A percentile compares a stretch with the other conserved stretches of the same genome.
Evolutionary conservation across 2,329 filamentous ascomycete genomes (phyloP).

Genomic region (Epichloe elymi): DNA sequence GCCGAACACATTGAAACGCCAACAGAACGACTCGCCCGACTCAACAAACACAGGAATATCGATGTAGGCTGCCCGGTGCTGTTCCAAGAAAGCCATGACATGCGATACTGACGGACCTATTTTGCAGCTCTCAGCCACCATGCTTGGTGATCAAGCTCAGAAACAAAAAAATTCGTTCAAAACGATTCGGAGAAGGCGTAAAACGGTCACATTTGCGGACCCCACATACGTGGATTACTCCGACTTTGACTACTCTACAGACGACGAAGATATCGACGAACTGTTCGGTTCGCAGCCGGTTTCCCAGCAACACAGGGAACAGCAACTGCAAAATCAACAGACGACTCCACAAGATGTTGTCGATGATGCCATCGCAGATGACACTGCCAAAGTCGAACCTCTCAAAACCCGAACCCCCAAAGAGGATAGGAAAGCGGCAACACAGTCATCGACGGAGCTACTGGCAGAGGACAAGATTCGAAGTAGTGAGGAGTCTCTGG

Average conservation of each 20-base stretch:
- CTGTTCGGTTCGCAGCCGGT: slow-evolving; percentile 22
- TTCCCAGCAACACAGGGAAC: slow-evolving; percentile 18
- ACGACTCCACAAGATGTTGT: slow-evolving; percentile 6
- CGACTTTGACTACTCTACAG: slow-evolving; percentile 72
- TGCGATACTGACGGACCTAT: slow-evolving; percentile 11
- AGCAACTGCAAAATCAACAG: slow-evolving; percentile 18
- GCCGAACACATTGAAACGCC: slow-evolving; percentile 98
- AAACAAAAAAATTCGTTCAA: slow-evolving; percentile 75
- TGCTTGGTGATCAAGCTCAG: slow-evolving; percentile 53
- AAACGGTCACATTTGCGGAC: slow-evolving; percentile 74
- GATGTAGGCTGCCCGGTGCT: slow-evolving; percentile 49
- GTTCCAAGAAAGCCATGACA: background rate
- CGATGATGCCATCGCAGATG: slow-evolving; percentile 29
- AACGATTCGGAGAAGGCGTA: slow-evolving; percentile 71
- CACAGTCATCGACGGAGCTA: slow-evolving; percentile 16
- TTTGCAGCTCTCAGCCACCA: slow-evolving; percentile 43
- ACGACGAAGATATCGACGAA: slow-evolving; percentile 47
- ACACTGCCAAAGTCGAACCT: slow-evolving; percentile 42
- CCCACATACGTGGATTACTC: slow-evolving; percentile 83
- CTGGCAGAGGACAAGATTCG: slow-evolving; percentile 23
- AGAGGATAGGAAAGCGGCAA: slow-evolving; percentile 24
- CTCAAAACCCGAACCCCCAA: slow-evolving; percentile 35
- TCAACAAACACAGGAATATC: slow-evolving; percentile 97
- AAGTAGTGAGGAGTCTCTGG: slow-evolving; percentile 56
- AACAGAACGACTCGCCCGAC: slow-evolving; percentile 78